Evolutionary conservation across 208 protist species (phyloP).

Genomic region (Zelonia costaricensis): DNA sequence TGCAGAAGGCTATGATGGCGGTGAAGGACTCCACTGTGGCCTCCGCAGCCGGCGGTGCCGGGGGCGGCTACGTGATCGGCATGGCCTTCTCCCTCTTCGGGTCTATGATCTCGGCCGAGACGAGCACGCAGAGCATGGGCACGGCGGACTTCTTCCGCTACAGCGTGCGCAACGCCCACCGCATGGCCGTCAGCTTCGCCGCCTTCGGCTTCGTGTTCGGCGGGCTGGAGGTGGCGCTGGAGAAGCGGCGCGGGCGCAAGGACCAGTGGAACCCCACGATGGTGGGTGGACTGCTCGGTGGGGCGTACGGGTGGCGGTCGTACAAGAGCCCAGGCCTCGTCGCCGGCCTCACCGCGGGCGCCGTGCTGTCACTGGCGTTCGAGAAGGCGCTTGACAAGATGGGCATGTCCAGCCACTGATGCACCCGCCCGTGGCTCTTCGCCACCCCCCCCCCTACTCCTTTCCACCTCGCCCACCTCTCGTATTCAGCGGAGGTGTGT

Average conservation of each 20-base stretch:
- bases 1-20: conserved; percentile 67
- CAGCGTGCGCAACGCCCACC: conserved; percentile 63
- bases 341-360: conserved; percentile 59
- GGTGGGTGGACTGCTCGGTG: conserved; percentile 71
- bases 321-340: conserved; percentile 83
- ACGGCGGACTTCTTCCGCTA: conserved; percentile 87
- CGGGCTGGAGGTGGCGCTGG: conserved; percentile 86
- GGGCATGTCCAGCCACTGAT: too few species aligned
- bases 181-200: conserved; percentile 74
- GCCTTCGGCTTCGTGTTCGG: conserved; percentile 91
- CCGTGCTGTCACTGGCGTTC: conserved; percentile 72
- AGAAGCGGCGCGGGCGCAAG: conserved; percentile 90
- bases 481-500: too few species aligned
- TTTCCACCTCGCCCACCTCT: too few species aligned
- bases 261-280: conserved; percentile 85
- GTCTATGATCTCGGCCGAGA: conserved; percentile 85
- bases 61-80: conserved; percentile 89
- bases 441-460: too few species aligned
- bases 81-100: conserved; percentile 89
- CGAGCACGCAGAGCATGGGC: conserved; percentile 86
- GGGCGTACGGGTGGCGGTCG: conserved; percentile 79
- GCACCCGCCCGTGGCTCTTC: too few species aligned
- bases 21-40: conserved; percentile 64
- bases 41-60: conserved; percentile 59
- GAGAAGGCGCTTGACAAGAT: conserved; percentile 81